Conservation (phyloP, 2,329 filamentous ascomycete species). For the Neofusicoccum laricinum region DNA sequence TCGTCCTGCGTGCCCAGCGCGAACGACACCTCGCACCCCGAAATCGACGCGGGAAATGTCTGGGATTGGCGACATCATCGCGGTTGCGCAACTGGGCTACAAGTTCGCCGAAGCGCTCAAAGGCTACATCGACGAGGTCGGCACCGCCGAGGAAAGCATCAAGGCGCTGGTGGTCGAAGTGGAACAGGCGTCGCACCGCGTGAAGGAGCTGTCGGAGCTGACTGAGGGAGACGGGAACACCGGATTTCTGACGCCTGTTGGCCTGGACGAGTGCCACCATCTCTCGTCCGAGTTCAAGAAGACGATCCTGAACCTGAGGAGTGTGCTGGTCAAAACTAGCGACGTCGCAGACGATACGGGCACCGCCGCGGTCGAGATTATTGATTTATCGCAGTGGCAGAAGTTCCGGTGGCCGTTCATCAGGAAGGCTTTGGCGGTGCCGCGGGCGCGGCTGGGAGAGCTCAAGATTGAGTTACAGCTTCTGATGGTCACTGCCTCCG, state of each 20-base stretch:
- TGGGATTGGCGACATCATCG: background rate
- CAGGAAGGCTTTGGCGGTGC: background rate
- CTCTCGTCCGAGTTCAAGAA: background rate
- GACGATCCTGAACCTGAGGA: background rate
- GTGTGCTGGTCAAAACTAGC: background rate
- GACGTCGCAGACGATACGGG: background rate
- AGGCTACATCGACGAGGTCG: background rate
- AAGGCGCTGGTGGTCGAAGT: background rate
- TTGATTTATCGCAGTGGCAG: background rate
- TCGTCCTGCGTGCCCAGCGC: no score
- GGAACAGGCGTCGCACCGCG: background rate
- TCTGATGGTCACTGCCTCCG: background rate
- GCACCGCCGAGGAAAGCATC: background rate
- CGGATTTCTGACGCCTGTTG: background rate
- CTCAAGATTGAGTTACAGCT: background rate
- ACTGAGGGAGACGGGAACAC: background rate
- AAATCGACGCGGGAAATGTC: background rate
- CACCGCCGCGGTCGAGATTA: background rate
- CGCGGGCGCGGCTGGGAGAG: background rate
- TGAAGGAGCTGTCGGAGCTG: background rate
- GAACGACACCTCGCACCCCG: background rate
- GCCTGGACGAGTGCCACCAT: background rate
- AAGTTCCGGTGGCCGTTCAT: background rate
- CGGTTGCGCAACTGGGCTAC: constrained; percentile 1
- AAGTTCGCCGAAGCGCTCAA: constrained; percentile 1